phyloP scores from a whole-genome alignment of 148 eudicot species.

The Cornus suecica region DNA sequence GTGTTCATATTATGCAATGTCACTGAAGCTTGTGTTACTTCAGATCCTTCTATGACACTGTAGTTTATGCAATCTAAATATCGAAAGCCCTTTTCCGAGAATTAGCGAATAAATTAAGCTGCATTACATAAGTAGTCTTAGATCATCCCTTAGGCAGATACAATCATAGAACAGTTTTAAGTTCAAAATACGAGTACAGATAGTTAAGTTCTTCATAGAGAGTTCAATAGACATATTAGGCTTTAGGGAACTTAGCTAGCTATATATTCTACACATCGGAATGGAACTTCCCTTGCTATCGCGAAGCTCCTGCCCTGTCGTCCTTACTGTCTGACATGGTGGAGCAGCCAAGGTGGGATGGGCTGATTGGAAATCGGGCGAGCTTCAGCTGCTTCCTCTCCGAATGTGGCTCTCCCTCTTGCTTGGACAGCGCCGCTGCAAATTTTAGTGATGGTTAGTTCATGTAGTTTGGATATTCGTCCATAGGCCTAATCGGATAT shows the following conservation, averaged over 20 bases:
- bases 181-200: background rate
- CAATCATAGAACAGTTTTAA: background rate
- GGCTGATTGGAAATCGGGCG: slow-evolving; percentile 15
- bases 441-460: background rate
- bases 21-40: background rate
- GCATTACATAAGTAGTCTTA: background rate
- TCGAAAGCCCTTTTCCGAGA: background rate
- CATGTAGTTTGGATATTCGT: too few relatives aligned
- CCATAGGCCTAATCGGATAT: too few relatives aligned
- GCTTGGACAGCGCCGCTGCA: slow-evolving; percentile 33
- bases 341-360: slow-evolving; percentile 65
- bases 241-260: background rate
- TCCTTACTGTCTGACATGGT: slow-evolving; percentile 23
- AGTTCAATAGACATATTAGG: background rate
- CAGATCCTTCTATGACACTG: too few relatives aligned
- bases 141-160: background rate
- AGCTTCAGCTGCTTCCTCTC: slow-evolving; percentile 17
- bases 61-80: too few relatives aligned
- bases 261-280: background rate
- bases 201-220: background rate
- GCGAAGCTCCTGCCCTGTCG: background rate
- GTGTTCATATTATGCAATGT: background rate
- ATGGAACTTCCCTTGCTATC: background rate
- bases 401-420: background rate
- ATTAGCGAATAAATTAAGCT: background rate